These are phyloP conservation scores for Claviceps sorghi DNA, from an alignment of 2,329 filamentous ascomycete genomes.

Conservation along the genomic window DNA sequence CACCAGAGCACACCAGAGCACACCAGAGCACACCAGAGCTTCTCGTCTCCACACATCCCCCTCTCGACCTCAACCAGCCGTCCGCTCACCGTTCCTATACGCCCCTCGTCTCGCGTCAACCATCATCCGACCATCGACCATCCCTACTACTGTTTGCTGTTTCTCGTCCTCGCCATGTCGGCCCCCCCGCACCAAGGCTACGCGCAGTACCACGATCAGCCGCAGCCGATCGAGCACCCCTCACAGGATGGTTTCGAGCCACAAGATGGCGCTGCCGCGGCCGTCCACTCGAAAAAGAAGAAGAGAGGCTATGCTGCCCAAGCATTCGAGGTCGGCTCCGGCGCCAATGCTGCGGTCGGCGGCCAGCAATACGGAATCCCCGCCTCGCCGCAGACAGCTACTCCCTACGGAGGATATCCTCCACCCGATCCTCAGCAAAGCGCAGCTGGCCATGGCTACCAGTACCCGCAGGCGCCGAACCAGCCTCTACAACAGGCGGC, in stretches of 20 bases:
- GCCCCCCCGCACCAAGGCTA: conserved; percentile 42
- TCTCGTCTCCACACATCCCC: background rate
- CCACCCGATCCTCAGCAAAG: conserved; percentile 30
- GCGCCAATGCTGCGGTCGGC: conserved; percentile 57
- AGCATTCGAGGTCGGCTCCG: conserved; percentile 82
- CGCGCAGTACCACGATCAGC: conserved; percentile 31
- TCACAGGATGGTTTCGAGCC: conserved; percentile 19
- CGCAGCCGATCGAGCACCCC: conserved; percentile 28
- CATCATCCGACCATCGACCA: conserved; percentile 13
- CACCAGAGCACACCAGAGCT: conserved; percentile 6
- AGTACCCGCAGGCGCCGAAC: conserved; percentile 29
- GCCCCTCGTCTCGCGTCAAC: conserved; percentile 4
- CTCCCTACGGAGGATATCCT: conserved; percentile 46
- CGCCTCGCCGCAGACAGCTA: conserved; percentile 23
- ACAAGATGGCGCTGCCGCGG: conserved; percentile 20
- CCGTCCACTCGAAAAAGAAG: conserved; percentile 56
- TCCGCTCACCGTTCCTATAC: conserved; percentile 1
- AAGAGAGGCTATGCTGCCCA: conserved; percentile 90
- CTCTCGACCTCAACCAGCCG: background rate
- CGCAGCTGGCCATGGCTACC: conserved; percentile 23
- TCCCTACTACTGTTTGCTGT: conserved; percentile 6
- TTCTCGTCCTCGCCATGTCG: conserved; percentile 34
- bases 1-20: no score
- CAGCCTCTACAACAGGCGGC: conserved; percentile 29
- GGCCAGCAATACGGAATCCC: conserved; percentile 36